phyloP scores from a whole-genome alignment of 2,329 filamentous ascomycete species.

The Claviceps sp. region DNA sequence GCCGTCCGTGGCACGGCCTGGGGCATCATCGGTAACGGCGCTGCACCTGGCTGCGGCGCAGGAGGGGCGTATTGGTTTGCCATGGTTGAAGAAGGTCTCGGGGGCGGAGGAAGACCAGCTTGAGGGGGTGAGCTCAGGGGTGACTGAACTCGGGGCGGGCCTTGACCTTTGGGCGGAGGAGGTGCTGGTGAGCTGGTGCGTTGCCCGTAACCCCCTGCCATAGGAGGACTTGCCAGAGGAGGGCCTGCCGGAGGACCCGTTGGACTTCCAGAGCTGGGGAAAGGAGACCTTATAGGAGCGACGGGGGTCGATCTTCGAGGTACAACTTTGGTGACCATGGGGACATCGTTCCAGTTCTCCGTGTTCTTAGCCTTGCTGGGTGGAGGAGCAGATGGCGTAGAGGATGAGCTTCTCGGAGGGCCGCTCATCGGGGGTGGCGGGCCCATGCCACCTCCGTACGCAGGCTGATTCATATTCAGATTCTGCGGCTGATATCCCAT shows the following conservation, averaged over 20 bases:
- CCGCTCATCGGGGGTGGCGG: conserved; percentile 19
- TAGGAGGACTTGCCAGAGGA: conserved; percentile 21
- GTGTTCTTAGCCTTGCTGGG: conserved; percentile 59
- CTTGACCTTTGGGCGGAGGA: conserved; percentile 62
- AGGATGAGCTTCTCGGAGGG: conserved; percentile 39
- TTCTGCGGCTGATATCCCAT: conserved; percentile 38
- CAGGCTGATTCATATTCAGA: conserved; percentile 20
- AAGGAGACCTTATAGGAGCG: conserved; percentile 60
- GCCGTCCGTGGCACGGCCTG: conserved; percentile 57
- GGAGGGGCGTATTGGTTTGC: conserved; percentile 38
- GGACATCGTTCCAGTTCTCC: conserved; percentile 89
- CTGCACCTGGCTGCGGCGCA: conserved; percentile 52
- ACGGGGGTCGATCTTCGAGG: conserved; percentile 62
- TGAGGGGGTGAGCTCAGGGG: conserved; percentile 42
- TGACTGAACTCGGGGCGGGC: conserved; percentile 57
- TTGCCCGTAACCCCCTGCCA: conserved; percentile 42
- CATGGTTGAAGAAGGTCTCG: conserved; percentile 49
- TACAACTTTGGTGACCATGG: conserved; percentile 66
- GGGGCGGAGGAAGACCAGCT: conserved; percentile 41
- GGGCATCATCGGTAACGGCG: conserved; percentile 37
- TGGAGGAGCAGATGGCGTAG: conserved; percentile 52
- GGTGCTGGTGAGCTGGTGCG: conserved; percentile 63
- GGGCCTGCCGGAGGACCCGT: conserved; percentile 21
- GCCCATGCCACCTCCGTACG: conserved; percentile 22
- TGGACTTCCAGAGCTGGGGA: conserved; percentile 48